phyloP scores from a whole-genome alignment of 2,329 filamentous ascomycete species.

The Hypoxylon sp. region DNA sequence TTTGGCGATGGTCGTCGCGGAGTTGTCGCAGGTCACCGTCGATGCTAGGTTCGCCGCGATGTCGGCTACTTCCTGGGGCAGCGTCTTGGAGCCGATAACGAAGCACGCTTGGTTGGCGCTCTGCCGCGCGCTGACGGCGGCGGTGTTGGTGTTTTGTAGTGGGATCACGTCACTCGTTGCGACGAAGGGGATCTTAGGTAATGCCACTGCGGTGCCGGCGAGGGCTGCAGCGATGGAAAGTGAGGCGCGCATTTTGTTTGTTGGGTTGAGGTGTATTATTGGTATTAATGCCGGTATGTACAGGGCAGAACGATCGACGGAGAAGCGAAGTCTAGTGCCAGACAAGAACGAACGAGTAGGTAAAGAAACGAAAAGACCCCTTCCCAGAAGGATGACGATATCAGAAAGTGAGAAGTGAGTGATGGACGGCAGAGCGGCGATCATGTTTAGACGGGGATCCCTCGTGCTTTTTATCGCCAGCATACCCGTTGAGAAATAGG shows the following conservation, averaged over 20 bases:
- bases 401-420: constrained; percentile 28
- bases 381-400: constrained; percentile 44
- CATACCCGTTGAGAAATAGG: constrained; percentile 11
- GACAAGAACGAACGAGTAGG: constrained; percentile 38
- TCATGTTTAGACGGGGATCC: constrained; percentile 36
- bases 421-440: constrained; percentile 32
- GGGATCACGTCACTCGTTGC: constrained; percentile 37
- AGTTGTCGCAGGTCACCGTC: constrained; percentile 65
- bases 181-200: constrained; percentile 48
- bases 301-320: constrained; percentile 28
- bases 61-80: constrained; percentile 66
- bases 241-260: constrained; percentile 40
- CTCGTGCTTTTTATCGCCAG: constrained; percentile 34
- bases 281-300: constrained; percentile 17
- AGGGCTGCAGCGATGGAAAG: constrained; percentile 38
- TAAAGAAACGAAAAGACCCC: constrained; percentile 33
- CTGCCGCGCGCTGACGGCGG: constrained; percentile 30
- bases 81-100: constrained; percentile 64
- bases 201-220: constrained; percentile 33
- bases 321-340: constrained; percentile 37
- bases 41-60: constrained; percentile 59
- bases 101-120: constrained; percentile 62
- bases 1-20: constrained; percentile 63
- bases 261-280: constrained; percentile 10
- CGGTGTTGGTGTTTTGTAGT: constrained; percentile 5